Conservation (phyloP, 2,329 filamentous ascomycete genomes). For the Elsinoe australis region DNA sequence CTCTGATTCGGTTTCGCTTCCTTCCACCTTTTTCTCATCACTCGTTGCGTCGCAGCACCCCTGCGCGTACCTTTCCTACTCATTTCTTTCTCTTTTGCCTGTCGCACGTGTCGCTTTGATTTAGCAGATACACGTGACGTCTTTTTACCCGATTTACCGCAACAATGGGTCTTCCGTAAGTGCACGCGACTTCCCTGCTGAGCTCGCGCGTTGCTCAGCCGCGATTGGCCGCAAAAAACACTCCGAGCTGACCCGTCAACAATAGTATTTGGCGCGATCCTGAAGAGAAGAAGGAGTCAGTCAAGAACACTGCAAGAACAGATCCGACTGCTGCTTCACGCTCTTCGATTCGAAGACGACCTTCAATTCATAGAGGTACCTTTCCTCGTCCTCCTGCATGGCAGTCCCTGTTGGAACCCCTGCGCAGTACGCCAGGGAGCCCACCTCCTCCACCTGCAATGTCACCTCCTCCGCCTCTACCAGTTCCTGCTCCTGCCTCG, state of each 20-base stretch:
- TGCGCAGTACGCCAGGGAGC: background rate
- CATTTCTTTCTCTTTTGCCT: background rate
- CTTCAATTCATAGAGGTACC: conserved; percentile 25
- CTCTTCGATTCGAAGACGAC: conserved; percentile 49
- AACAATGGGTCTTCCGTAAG: conserved; percentile 17
- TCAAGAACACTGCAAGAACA: conserved; percentile 41
- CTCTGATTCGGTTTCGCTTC: conserved; percentile 3
- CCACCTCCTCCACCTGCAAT: conserved; percentile 29
- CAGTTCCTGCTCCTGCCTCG: conserved; percentile 22
- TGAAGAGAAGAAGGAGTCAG: conserved; percentile 35
- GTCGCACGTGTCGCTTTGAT: conserved; percentile 16
- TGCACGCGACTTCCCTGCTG: conserved; percentile 1
- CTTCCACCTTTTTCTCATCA: conserved; percentile 2
- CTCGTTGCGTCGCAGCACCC: background rate
- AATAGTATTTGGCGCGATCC: conserved; percentile 50
- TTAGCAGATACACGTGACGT: conserved; percentile 15
- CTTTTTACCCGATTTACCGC: background rate
- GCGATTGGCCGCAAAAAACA: conserved; percentile 12
- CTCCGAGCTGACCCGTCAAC: conserved; percentile 1
- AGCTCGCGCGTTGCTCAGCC: conserved; percentile 7
- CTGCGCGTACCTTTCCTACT: background rate
- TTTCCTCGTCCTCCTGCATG: conserved; percentile 20
- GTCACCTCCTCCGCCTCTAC: conserved; percentile 21
- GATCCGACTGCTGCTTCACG: conserved; percentile 48
- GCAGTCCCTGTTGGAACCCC: background rate